A percentile compares a stretch with the other conserved stretches of the same genome.
These are phyloP conservation scores for Kuraishia hungarica DNA, from an alignment of 805 yeast genomes.

Conservation along the genomic window DNA sequence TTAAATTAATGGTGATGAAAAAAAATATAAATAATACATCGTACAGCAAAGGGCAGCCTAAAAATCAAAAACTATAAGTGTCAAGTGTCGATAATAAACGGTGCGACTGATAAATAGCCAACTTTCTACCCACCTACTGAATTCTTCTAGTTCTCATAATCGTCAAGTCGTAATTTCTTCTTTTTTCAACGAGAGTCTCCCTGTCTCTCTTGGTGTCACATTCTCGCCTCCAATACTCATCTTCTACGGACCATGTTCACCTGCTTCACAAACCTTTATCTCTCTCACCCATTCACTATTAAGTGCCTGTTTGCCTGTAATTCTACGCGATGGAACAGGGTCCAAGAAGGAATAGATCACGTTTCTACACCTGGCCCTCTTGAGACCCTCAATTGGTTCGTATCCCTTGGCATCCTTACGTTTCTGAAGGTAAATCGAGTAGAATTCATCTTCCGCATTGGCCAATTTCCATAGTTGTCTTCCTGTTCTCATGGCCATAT, in stretches of 20 bases:
- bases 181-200: too few relatives aligned
- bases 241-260: conserved; percentile 23
- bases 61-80: too few relatives aligned
- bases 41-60: background rate
- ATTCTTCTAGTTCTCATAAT: background rate
- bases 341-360: conserved; percentile 90
- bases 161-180: background rate
- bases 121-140: background rate
- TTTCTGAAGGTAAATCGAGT: conserved; percentile 61
- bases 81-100: too few relatives aligned
- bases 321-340: conserved; percentile 81
- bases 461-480: conserved; percentile 90
- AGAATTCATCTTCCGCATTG: conserved; percentile 72
- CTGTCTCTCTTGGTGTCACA: too few relatives aligned
- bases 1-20: background rate
- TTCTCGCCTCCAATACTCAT: too few relatives aligned
- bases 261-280: conserved; percentile 71
- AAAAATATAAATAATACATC: background rate
- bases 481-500: conserved; percentile 93
- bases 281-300: conserved; percentile 96
- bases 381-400: conserved; percentile 81
- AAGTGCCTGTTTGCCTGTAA: conserved; percentile 79
- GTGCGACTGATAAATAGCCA: background rate
- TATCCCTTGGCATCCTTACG: conserved; percentile 81
- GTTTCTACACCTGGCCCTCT: conserved; percentile 83